Conservation (phyloP, 352 stramenopile genomes). For the Phytophthora hibernalis region DNA sequence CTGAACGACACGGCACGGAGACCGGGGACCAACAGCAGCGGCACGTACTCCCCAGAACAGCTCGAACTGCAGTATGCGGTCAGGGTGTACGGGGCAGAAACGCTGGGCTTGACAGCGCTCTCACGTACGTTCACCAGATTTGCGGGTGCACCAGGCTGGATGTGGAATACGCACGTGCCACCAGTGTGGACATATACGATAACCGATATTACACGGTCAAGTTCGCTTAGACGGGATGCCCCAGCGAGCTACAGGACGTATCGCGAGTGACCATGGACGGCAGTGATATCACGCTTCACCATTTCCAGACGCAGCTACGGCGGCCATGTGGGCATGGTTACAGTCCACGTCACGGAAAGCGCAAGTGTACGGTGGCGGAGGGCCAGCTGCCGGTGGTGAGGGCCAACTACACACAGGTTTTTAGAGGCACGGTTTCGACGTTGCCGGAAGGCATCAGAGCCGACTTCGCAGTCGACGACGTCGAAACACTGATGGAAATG, state of each 20-base stretch:
- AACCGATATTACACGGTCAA: neutral
- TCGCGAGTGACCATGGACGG: neutral
- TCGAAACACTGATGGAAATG: too few species aligned
- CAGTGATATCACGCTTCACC: neutral
- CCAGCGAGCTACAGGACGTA: neutral
- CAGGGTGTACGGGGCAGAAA: neutral
- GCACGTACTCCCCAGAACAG: too few species aligned
- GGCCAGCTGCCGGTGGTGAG: too few species aligned
- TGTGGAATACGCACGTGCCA: neutral
- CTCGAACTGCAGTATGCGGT: neutral
- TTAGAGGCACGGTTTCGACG: too few species aligned
- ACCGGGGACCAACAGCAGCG: too few species aligned
- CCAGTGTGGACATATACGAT: neutral
- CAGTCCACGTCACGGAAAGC: neutral
- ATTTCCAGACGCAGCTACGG: neutral
- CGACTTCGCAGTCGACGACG: too few species aligned
- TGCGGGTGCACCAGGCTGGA: neutral
- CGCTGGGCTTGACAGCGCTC: neutral
- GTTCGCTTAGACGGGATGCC: neutral
- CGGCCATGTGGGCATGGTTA: neutral
- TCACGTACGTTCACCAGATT: neutral
- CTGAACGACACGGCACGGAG: too few species aligned
- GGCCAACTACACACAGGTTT: too few species aligned
- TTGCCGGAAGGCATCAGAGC: too few species aligned
- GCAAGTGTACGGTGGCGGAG: neutral